Base-by-base conservation (phyloP, 306 rosid species). In the Inga laurina region DNA sequence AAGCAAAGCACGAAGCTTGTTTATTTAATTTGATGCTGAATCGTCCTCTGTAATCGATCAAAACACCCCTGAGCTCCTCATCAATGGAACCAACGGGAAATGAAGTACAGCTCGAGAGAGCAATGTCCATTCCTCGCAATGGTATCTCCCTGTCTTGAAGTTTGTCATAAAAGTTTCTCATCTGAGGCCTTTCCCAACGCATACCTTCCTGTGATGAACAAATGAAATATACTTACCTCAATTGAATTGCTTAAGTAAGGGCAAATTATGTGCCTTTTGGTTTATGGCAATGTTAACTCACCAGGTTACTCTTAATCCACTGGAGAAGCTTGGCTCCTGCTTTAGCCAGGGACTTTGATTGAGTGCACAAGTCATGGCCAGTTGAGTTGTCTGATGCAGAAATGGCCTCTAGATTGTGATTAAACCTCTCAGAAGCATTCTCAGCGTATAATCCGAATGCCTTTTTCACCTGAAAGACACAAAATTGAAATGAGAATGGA, bases 91-190 rank as follows among this genome's bases (percentile, higher is more conserved):
- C 80, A 44, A 81, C 72, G n/a, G 88, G 88, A 72, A 81, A 81
- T 5, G 91, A 81, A 82, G 85, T 19, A 77, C 75, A 84, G 21
- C 79, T 84, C 30, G 92, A 87, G 66, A 91, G 66, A 75, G 98
- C 98, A 64, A 88, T 83, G 68, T 86, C 92, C 93, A 93, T 93
- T 52, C 96, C 97, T 70, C 87, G 86, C 13, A 95, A 30, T 19
- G 91, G 85, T 32, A 85, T 57, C 84, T 90, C 97, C 74, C 79
- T 72, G 71, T 81, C 84, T 74, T 80, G 92, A 76, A 90, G 64
- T 44, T 83, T 89, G 24, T 83, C 87, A 41, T 78, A 82, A 15
- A 80, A 80, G 56, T 86, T 16, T 72, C 35, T 85, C 44, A 44
- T 76, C 8, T 54, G 88, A 21, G 88, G 94, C 68, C 85, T 83